Evolutionary conservation across 352 stramenopile species (phyloP).

Genomic region (Globisporangium okanoganense): DNA sequence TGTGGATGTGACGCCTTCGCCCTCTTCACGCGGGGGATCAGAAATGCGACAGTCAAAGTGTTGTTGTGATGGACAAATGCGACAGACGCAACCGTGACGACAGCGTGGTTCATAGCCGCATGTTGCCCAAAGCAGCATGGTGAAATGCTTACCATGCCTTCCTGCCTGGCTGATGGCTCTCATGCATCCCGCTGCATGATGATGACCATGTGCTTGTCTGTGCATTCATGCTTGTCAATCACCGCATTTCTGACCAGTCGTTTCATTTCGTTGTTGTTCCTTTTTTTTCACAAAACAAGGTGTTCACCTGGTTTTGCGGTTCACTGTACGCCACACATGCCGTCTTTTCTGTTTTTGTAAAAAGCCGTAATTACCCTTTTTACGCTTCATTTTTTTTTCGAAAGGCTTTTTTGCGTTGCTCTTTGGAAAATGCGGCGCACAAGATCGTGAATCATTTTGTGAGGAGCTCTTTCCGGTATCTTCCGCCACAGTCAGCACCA

Average conservation of each 20-base stretch:
- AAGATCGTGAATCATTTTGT: constrained; percentile 11
- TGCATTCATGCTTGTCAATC: not conserved
- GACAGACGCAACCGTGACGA: not conserved
- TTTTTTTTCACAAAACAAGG: too few relatives aligned
- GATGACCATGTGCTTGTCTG: not conserved
- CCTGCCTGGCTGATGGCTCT: too few relatives aligned
- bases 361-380: constrained; percentile 5
- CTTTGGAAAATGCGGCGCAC: constrained; percentile 4
- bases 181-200: too few relatives aligned
- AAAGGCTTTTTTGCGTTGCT: not conserved
- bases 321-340: not conserved
- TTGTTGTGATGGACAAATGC: not conserved
- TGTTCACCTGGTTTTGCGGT: not conserved
- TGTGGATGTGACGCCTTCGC: not conserved
- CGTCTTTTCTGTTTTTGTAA: not conserved
- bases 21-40: not conserved
- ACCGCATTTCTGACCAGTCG: not conserved
- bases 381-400: not conserved
- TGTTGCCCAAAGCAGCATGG: not conserved
- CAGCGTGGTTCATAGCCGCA: constrained; percentile 2
- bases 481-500: not conserved
- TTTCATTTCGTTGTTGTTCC: not conserved
- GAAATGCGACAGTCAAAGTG: constrained; percentile 1
- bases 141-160: not conserved
- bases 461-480: constrained; percentile 4